phyloP scores from a whole-genome alignment of 805 yeast genomes.

The Candida nonsorbophila region DNA sequence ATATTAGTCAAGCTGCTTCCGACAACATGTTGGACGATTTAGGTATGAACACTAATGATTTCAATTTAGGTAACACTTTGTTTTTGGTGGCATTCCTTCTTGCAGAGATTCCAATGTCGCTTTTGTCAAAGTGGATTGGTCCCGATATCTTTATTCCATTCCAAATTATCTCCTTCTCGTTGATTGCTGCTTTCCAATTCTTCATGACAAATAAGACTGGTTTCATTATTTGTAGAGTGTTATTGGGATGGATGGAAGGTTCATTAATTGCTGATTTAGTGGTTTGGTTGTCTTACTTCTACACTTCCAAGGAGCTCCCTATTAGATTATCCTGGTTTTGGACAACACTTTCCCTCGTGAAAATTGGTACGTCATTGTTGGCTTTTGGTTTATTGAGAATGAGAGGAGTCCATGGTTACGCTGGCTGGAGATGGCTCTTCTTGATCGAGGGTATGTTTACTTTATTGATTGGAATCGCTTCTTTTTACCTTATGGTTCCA shows the following conservation, averaged over 20 bases:
- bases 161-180: constrained; percentile 21
- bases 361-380: constrained; percentile 16
- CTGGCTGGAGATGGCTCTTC: constrained; percentile 61
- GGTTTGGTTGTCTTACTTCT: constrained; percentile 62
- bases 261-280: constrained; percentile 47
- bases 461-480: constrained; percentile 43
- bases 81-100: constrained; percentile 35
- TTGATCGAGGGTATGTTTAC: constrained; percentile 60
- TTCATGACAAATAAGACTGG: constrained; percentile 15
- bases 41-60: constrained; percentile 29
- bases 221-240: constrained; percentile 19
- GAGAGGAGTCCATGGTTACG: constrained; percentile 13
- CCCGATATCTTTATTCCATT: constrained; percentile 57
- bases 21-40: constrained; percentile 26
- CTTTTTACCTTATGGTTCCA: constrained; percentile 49
- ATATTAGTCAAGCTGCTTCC: constrained; percentile 16
- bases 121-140: constrained; percentile 56
- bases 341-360: constrained; percentile 20
- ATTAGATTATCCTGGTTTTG: constrained; percentile 46
- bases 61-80: constrained; percentile 35
- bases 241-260: constrained; percentile 25
- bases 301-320: constrained; percentile 52
- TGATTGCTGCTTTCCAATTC: constrained; percentile 21
- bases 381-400: constrained; percentile 16
- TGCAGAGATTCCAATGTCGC: constrained; percentile 54